Evolutionary conservation across 2,329 filamentous ascomycete species (phyloP), one percentile per base, ranked within the genome.

Genomic region (Cryphonectria nitschkei): DNA sequence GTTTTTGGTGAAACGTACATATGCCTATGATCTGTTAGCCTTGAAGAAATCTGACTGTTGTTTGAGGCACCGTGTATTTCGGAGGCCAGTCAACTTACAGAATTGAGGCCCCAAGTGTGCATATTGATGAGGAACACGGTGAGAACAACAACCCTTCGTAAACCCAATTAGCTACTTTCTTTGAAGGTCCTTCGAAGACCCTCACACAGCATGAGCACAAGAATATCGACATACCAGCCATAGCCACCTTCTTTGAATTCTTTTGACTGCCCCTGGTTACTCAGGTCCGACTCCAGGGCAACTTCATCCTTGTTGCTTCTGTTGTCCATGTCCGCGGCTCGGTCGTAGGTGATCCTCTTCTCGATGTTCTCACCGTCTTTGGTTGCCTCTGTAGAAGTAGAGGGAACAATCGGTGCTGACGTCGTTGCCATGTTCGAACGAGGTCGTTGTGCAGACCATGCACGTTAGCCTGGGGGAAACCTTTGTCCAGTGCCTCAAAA

Each of bases 31-130:
- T 26, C 46, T 67, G 61, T 73, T 19, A 72, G 52, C 43, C 63
- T 60, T 26, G 14, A 62, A 46, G n/a, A 61, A 37, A 66, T 34
- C n/a, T 43, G 26, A 32, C n/a, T 43, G 41, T 22, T 63, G 11
- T 50, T 54, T 46, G 3, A 56, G 8, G 3, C 37, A 34, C 6
- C n/a, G 50, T 14, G 8, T 11, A 7, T 32, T 8, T 32, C 1
- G 26, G 26, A 9, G 46, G 37, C 1, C 37, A 11, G 34, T 50
- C 11, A 54, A 75, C 85, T 70, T 74, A 88, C 86, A 69, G 87
- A 89, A 78, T 93, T 94, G 72, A 94, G 81, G 9, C 92, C 92
- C 92, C 92, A 94, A 0, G 91, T 93, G 77, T 93, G 91, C 9
- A 85, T 88, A 76, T 92, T 92, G 70, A 92, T 85, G 73, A 88